Conservation (phyloP, 164 flowering plant genomes). For the Annona cherimola region DNA sequence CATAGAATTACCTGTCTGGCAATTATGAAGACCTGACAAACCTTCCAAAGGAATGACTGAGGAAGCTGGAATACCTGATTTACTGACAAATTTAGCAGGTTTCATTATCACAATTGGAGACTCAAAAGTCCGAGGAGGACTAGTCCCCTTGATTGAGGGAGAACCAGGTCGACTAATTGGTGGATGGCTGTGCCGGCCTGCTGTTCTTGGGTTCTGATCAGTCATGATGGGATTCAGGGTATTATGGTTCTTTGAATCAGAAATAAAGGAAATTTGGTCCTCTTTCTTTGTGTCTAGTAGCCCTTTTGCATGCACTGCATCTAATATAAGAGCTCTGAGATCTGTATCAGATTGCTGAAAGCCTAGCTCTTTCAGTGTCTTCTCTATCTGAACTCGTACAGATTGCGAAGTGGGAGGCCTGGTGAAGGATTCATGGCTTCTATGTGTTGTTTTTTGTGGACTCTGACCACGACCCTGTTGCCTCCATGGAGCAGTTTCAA, state of each 20-base stretch:
- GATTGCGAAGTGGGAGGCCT: constrained; percentile 37
- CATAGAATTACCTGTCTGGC: not conserved
- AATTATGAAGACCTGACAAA: constrained; percentile 20
- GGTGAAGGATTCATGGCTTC: constrained; percentile 20
- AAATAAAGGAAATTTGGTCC: constrained; percentile 25
- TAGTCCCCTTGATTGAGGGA: constrained; percentile 30
- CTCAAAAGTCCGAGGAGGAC: constrained; percentile 25
- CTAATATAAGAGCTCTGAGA: constrained; percentile 92
- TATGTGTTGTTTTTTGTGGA: constrained; percentile 24
- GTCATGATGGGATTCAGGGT: constrained; percentile 13
- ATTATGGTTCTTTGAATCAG: constrained; percentile 23
- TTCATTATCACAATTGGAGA: constrained; percentile 42
- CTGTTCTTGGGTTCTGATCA: constrained; percentile 24
- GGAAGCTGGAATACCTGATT: constrained; percentile 22
- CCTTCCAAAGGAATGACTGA: constrained; percentile 13
- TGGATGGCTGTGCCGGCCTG: constrained; percentile 17
- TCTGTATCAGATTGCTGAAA: constrained; percentile 72
- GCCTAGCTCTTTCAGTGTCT: constrained; percentile 68
- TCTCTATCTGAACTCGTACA: constrained; percentile 80
- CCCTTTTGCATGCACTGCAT: constrained; percentile 69
- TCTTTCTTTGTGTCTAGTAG: constrained; percentile 31
- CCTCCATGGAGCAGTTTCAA: constrained; percentile 82
- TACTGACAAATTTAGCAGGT: constrained; percentile 24
- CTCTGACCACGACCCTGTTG: constrained; percentile 33
- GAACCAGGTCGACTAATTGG: constrained; percentile 14